Percentiles rank a stretch among this genome's conserved stretches.
phyloP scores from a whole-genome alignment of 202 grass and related monocot species.

The Panicum virgatum region DNA sequence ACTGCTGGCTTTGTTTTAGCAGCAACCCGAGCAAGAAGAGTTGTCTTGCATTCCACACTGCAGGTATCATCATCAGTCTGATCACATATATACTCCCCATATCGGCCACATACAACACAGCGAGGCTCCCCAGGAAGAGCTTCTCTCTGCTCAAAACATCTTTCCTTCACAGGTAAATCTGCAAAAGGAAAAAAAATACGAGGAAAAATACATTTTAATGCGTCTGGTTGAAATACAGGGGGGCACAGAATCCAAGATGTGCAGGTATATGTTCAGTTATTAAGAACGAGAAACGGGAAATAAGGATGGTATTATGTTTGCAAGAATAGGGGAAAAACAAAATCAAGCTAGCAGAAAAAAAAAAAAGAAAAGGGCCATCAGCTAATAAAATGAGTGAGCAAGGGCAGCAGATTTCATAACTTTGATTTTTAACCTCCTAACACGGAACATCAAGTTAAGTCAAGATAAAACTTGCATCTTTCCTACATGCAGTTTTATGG shows the following conservation, averaged over 20 bases:
- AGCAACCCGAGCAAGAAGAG: slow-evolving; percentile 60
- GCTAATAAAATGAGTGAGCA: background rate
- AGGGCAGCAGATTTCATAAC: background rate
- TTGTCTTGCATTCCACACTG: slow-evolving; percentile 60
- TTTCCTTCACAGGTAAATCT: slow-evolving; percentile 47
- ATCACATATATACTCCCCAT: slow-evolving; percentile 93
- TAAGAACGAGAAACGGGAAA: background rate
- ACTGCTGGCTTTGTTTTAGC: slow-evolving; percentile 38
- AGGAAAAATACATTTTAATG: slow-evolving; percentile 1
- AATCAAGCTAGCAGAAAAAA: background rate
- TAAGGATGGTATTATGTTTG: background rate
- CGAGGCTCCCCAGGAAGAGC: slow-evolving; percentile 73
- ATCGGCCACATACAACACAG: slow-evolving; percentile 73
- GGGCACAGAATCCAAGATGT: background rate
- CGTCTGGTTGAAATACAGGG: background rate
- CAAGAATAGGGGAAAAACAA: background rate
- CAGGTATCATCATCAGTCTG: slow-evolving; percentile 80
- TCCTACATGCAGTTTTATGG: background rate
- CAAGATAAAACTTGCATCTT: background rate
- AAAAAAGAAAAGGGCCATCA: background rate
- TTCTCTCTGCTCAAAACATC: slow-evolving; percentile 83
- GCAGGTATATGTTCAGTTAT: background rate
- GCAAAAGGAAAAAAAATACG: slow-evolving; percentile 29
- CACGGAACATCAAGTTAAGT: background rate
- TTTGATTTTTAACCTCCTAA: background rate